Evolutionary conservation across 306 rosid genomes (phyloP).

Genomic region (Quercus berberidifolia): DNA sequence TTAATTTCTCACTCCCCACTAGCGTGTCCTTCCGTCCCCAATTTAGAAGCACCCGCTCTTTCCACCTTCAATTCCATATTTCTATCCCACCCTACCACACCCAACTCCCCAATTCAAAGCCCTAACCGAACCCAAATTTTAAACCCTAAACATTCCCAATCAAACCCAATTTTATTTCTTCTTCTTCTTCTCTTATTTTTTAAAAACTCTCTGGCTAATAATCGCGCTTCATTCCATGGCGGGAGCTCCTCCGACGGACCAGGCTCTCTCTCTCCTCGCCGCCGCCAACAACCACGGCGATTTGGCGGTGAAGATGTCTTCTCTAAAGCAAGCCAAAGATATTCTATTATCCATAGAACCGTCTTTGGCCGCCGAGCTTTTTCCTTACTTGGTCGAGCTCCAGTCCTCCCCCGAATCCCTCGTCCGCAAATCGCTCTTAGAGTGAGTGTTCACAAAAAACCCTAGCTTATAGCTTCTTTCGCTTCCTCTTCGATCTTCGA

Average conservation of each 20-base stretch:
- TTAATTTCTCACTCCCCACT: not conserved
- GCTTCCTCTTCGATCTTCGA: not conserved
- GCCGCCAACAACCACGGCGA: conserved; percentile 94
- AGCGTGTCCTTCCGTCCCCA: no score
- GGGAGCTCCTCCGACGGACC: conserved; percentile 54
- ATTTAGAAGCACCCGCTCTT: not conserved
- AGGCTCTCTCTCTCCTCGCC: conserved; percentile 83
- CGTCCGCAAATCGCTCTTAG: conserved; percentile 74
- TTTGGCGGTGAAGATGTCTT: conserved; percentile 73
- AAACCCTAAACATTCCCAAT: no score
- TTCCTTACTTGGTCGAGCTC: conserved; percentile 84
- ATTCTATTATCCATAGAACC: conserved; percentile 63
- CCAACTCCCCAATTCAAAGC: not conserved
- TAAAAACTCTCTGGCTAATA: conserved; percentile 10
- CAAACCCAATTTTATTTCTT: not conserved
- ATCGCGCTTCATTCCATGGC: conserved; percentile 40
- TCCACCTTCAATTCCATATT: conserved; percentile 21
- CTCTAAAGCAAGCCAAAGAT: conserved; percentile 72
- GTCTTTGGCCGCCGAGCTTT: conserved; percentile 64
- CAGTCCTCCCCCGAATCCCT: conserved; percentile 78
- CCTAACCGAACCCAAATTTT: no score
- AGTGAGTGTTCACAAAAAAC: conserved; percentile 46
- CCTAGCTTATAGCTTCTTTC: conserved; percentile 1
- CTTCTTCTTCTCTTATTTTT: not conserved
- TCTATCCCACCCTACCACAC: not conserved